Percentiles rank a stretch among this genome's conserved stretches.
Evolutionary conservation across 495 filamentous ascomycete species (phyloP).

Genomic region (Tuber microsphaerosporum): DNA sequence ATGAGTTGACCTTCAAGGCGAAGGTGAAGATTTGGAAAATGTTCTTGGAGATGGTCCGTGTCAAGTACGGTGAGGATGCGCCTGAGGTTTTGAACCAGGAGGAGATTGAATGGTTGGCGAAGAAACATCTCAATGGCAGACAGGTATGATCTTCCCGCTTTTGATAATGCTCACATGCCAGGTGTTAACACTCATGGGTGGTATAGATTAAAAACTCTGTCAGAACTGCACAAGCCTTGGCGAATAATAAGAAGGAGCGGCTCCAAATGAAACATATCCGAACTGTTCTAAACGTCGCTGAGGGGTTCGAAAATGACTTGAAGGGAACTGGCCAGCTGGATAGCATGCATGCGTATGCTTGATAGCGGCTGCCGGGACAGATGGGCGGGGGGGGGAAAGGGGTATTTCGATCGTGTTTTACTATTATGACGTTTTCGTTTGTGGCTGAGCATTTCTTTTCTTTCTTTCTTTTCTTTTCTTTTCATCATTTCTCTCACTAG

Average conservation of each 20-base stretch:
- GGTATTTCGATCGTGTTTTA: neutral
- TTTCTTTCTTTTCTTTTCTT: neutral
- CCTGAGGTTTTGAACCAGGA: constrained; percentile 55
- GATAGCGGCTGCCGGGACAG: neutral
- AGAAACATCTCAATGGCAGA: constrained; percentile 75
- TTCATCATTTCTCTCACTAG: constrained; percentile 11
- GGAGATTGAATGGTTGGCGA: constrained; percentile 48
- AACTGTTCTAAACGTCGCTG: constrained; percentile 70
- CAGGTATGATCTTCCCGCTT: constrained; percentile 50
- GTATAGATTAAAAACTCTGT: constrained; percentile 83
- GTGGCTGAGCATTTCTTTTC: constrained; percentile 13
- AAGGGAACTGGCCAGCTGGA: constrained; percentile 59
- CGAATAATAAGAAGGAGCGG: constrained; percentile 63
- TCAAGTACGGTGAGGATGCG: constrained; percentile 21
- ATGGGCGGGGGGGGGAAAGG: neutral
- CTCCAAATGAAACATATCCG: constrained; percentile 77
- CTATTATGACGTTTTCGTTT: neutral
- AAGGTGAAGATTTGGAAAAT: constrained; percentile 81
- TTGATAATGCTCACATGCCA: neutral
- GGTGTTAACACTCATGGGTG: constrained; percentile 21
- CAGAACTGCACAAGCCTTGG: constrained; percentile 75
- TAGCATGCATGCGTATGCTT: constrained; percentile 48
- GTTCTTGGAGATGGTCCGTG: constrained; percentile 55
- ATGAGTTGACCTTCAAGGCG: constrained; percentile 64
- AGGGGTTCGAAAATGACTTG: constrained; percentile 73